Evolutionary conservation across 306 rosid species (phyloP).

Genomic region (Pterocarpus santalinus): DNA sequence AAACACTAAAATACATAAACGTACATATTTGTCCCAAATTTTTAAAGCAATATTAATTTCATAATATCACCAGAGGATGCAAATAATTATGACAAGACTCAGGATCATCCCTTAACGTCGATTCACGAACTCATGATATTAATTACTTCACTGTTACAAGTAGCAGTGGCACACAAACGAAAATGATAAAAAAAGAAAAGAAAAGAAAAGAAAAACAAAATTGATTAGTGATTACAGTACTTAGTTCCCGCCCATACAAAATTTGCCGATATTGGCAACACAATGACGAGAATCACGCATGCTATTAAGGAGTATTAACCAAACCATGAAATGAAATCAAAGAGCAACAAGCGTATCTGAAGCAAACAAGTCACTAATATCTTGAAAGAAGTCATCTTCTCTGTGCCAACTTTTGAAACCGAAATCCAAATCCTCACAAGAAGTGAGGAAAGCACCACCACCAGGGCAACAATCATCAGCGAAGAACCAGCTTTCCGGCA

Average conservation of each 20-base stretch:
- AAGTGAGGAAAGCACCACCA: conserved; percentile 34
- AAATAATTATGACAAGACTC: not conserved
- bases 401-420: conserved; percentile 47
- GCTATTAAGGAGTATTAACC: not conserved
- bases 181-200: conserved; percentile 8
- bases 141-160: conserved; percentile 13
- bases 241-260: conserved; percentile 61
- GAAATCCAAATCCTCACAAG: conserved; percentile 58
- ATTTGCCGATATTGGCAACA: conserved; percentile 55
- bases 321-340: conserved; percentile 30
- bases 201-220: not conserved
- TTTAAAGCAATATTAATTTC: not conserved
- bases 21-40: not conserved
- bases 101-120: not conserved
- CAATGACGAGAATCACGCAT: conserved; percentile 31
- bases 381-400: conserved; percentile 81
- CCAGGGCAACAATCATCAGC: conserved; percentile 28
- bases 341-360: conserved; percentile 74
- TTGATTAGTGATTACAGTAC: conserved; percentile 2
- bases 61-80: too few species aligned
- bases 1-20: not conserved
- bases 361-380: conserved; percentile 80
- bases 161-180: not conserved
- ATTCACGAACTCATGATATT: not conserved
- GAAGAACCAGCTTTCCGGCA: conserved; percentile 36